Evolutionary conservation across 2,329 filamentous ascomycete species (phyloP), one percentile per base, ranked within the genome.

Genomic region (Rhinocladiella mackenziei): DNA sequence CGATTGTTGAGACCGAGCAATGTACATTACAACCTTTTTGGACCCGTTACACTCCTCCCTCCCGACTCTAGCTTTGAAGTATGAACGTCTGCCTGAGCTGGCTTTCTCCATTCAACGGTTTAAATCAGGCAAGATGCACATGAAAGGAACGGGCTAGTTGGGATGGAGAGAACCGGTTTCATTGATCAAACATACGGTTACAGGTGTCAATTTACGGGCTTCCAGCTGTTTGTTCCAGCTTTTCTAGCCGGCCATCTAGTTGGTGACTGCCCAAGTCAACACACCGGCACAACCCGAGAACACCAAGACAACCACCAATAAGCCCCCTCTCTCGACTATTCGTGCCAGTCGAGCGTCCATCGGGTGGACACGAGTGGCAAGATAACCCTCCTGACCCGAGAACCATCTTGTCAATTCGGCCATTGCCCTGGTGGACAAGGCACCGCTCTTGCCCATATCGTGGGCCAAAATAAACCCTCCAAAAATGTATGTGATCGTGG

Each of bases 401-500:
- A 50, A 29, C 28, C 34, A 29, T 18, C 31, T 30, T 10, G 46
- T 49, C 33, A 53, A 17, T 22, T 44, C 40, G 4, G 43, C 40
- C 50, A 53, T 50, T 31, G 47, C 43, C 36, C 17, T 15, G 8
- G 23, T 20, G 15, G 50, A 43, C 36, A 48, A 33, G 31, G 33
- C 22, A 11, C 48, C 50, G 13, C 38, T 39, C 19, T 32, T 29
- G 11, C 33, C 40, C 36, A 53, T 50, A 20, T 44, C 42, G 30
- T 51, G 43, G 36, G 45, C 39, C 47, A 53, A 22, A 25, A 40
- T 35, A 29, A 50, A 53, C 19, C 50, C 50, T 23, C 50, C 50
- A 14, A 50, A 26, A 25, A 44, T 29, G 14, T 43, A 53, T 13
- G 44, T 44, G 11, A 32, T 34, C 17, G 29, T 38, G 8, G 20